Conservation (phyloP, 106 monocot species). For the Agapanthus africanus region DNA sequence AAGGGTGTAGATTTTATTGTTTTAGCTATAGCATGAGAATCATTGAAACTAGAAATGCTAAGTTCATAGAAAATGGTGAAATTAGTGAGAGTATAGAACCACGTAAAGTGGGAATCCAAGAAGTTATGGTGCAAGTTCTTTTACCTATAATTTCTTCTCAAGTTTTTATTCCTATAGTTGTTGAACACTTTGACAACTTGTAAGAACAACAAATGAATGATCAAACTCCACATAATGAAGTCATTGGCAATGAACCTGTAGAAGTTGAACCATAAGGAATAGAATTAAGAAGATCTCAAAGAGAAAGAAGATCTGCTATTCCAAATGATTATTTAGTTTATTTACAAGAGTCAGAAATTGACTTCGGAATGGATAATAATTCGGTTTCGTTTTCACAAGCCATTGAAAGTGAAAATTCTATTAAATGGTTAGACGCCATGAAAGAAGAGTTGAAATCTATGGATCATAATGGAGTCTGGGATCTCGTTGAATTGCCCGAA, state of each 20-base stretch:
- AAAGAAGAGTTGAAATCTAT: constrained; percentile 4
- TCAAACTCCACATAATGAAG: background rate
- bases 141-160: no score
- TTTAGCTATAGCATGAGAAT: no score
- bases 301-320: no score
- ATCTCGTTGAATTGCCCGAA: constrained; percentile 1
- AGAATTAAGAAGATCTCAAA: constrained; percentile 2
- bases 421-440: background rate
- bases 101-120: background rate
- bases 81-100: background rate
- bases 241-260: background rate
- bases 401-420: background rate
- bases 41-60: no score
- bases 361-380: no score
- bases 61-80: background rate
- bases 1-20: constrained; percentile 1
- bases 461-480: constrained; percentile 7
- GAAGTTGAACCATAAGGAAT: background rate
- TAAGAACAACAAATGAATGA: background rate
- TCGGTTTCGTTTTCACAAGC: constrained; percentile 3
- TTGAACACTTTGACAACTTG: no score
- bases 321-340: no score
- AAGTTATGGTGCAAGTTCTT: no score
- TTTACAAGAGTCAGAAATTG: no score
- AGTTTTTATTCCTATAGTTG: no score